Base-by-base conservation (phyloP, 371 early-diverging fungal genomes). In the Rhizopus arrhizus region DNA sequence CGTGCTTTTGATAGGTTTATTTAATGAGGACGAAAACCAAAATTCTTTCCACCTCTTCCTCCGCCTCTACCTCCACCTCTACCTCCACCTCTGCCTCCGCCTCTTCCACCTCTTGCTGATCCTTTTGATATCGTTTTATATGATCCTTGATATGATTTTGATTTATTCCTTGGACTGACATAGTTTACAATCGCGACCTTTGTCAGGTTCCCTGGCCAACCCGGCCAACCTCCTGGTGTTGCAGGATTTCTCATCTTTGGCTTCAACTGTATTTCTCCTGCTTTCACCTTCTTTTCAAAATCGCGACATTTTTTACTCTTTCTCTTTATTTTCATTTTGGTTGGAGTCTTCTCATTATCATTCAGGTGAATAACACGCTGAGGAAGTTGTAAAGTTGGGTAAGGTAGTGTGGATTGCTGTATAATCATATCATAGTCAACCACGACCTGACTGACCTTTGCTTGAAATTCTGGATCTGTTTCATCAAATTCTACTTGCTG, bases 261-360 rank as follows among this genome's bases (percentile, higher is more conserved):
- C 12, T 62, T 29, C 22, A 62, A 13, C 13, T 57, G 28, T 10
- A 72, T 70, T 5, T 65, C 61, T 16, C 73, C 73, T 50, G 65
- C 64, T 50, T 61, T 61, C 3, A 76, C 66, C 28, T 72, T 73
- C 35, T 74, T 76, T 45, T 76, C 66, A 55, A 73, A 74, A 53
- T 72, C 77, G n/a, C 80, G 69, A 29, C 73, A 65, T 45, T 80
- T 74, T 59, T 76, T 76, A 46, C 77, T 74, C 51, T 73, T 75
- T 56, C 76, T 67, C 12, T 68, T 71, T 1, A 34, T 16, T 50
- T 52, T 55, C 5, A 53, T 52, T 52, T 54, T 59, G 12, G 61
- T 56, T 7, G 42, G 16, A 2, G 32, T 28, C 4, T 56, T 54
- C 12, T 63, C 64, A 9, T 60, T 48, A 11, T 46, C 50, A 31